These are phyloP conservation scores for Colletotrichum sp. DNA, from an alignment of 2,329 filamentous ascomycete species.

Conservation along the genomic window DNA sequence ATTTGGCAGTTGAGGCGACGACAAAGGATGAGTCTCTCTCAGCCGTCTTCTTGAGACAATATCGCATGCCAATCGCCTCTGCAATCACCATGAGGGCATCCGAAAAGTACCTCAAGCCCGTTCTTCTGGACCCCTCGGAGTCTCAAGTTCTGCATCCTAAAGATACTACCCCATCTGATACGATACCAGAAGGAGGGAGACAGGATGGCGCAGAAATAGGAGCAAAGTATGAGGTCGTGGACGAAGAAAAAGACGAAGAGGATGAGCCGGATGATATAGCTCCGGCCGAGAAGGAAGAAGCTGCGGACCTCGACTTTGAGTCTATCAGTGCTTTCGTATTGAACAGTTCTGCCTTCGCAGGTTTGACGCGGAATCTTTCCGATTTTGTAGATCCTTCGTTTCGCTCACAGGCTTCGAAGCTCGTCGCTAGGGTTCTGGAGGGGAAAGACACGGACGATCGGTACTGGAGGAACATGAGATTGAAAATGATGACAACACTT, in stretches of 20 bases:
- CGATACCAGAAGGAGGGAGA: rapidly evolving
- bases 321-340: background rate
- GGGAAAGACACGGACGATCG: background rate
- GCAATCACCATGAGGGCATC: background rate
- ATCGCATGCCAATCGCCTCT: background rate
- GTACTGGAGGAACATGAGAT: background rate
- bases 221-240: background rate
- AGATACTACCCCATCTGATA: rapidly evolving
- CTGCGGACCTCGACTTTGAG: background rate
- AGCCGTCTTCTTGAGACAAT: background rate
- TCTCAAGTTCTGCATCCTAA: background rate
- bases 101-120: background rate
- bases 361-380: background rate
- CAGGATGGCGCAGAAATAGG: background rate
- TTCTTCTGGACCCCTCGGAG: background rate
- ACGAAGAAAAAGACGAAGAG: background rate
- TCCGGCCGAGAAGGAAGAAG: background rate
- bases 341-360: background rate
- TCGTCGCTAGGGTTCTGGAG: background rate
- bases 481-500: background rate
- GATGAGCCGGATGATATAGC: background rate
- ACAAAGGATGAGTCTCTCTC: background rate
- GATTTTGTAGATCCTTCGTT: background rate
- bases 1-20: background rate
- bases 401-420: background rate